Conservation (phyloP, 768 basidiomycete genomes). For the Phanerochaete sordida region DNA sequence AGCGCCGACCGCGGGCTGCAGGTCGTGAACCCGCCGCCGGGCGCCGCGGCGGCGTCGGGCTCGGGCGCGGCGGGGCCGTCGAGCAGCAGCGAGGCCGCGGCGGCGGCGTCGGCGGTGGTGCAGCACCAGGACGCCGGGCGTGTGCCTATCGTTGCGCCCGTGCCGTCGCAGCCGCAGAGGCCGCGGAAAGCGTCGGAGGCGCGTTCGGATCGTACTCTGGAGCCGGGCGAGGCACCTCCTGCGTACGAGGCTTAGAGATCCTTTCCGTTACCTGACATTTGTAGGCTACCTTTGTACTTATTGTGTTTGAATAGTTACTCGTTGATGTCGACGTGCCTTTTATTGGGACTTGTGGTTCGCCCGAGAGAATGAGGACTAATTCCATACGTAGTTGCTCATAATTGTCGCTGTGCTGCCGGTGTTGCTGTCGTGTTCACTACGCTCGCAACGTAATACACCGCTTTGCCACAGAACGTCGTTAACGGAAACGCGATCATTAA, state of each 20-base stretch:
- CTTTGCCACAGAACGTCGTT: too few species aligned
- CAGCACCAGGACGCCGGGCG: conserved; percentile 8
- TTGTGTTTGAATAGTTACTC: neutral
- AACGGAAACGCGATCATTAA: neutral
- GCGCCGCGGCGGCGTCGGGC: neutral
- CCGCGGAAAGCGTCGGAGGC: conserved; percentile 1
- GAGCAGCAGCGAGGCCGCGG: neutral
- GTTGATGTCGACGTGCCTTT: neutral
- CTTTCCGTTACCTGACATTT: neutral
- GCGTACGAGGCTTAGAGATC: conserved; percentile 6
- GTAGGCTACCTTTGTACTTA: neutral
- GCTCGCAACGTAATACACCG: too few species aligned
- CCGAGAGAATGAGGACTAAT: too few species aligned
- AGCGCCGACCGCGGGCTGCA: neutral
- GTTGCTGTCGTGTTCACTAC: too few species aligned
- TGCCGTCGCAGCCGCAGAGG: neutral
- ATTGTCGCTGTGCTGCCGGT: too few species aligned
- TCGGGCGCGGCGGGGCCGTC: neutral
- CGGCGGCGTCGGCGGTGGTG: neutral
- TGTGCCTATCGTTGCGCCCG: neutral
- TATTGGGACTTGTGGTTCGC: too few species aligned
- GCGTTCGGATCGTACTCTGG: neutral
- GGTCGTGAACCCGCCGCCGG: too few species aligned
- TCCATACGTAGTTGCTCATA: too few species aligned
- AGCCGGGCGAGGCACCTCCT: neutral